Evolutionary conservation across 148 eudicot species (phyloP), one percentile per base, ranked within the genome.

Genomic region (Nyssa sinensis): DNA sequence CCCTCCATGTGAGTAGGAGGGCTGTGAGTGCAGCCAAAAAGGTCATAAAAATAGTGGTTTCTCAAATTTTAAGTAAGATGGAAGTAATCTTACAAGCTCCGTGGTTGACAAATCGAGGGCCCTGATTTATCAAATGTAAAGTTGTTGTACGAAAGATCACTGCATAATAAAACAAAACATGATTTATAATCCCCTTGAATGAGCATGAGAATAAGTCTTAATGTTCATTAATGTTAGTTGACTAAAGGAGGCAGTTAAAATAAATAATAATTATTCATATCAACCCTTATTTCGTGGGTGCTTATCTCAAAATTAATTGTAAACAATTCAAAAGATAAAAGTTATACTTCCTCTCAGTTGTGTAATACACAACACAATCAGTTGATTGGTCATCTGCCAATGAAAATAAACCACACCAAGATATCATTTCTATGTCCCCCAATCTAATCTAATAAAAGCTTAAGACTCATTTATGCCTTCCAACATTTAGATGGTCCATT

Each of bases 131-230:
- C 31, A 49, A 23, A 3, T 23, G 76, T 71, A 37, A 78, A 35
- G 49, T 72, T 78, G 72, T 78, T 78, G 67, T 57, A 78, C 16
- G 81, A 78, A n/a, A 78, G 67, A 49, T 78, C 81, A 78, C 81
- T 78, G 81, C 25, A 66, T 1, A 27, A 64, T 3, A 75, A 37
- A 30, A 28, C 21, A 44, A 3, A 73, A 28, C 59, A 73, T 62
- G 16, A 65, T 3, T 58, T 25, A 37, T 71, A 24, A 34, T 7
- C 8, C 16, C 21, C 28, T 71, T 33, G 49, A 32, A 27, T 8
- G 5, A 33, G 21, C 37, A 64, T 19, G 41, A 62, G 51, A 4
- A 29, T 62, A 29, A 30, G 65, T 28, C 7, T n/a, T 59, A 24
- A 2, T 6, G 24, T 24, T 59, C 65, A 62, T 29, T 33, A 4